Conservation (phyloP, 306 rosid genomes). For the Pueraria montana region DNA sequence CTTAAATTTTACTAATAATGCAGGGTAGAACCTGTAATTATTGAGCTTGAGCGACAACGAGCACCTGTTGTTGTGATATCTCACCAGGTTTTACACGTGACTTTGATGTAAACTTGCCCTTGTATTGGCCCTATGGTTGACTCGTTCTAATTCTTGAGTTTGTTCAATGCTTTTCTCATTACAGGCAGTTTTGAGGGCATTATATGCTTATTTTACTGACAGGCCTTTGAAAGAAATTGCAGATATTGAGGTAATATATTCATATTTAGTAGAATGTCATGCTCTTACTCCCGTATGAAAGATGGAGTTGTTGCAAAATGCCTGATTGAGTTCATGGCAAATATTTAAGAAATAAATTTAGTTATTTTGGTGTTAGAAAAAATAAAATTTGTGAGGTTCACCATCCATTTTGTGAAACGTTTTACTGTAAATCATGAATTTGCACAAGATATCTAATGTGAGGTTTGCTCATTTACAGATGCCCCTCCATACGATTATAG, state of each 20-base stretch:
- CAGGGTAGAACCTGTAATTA: slow-evolving; percentile 99
- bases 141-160: slow-evolving; percentile 31
- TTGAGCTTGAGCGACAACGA: slow-evolving; percentile 97
- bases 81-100: slow-evolving; percentile 77
- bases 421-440: not conserved
- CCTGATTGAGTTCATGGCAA: slow-evolving; percentile 2
- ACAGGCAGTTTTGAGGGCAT: slow-evolving; percentile 97
- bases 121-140: slow-evolving; percentile 1
- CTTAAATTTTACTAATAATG: slow-evolving; percentile 31
- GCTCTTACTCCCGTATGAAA: slow-evolving; percentile 26
- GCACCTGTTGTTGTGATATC: slow-evolving; percentile 97
- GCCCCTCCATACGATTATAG: slow-evolving; percentile 96
- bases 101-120: slow-evolving; percentile 2
- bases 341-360: not conserved
- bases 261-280: slow-evolving; percentile 24
- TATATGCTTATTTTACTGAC: slow-evolving; percentile 95
- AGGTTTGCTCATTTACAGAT: slow-evolving; percentile 65
- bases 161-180: slow-evolving; percentile 40
- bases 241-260: slow-evolving; percentile 80
- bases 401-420: slow-evolving; percentile 21
- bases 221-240: slow-evolving; percentile 96
- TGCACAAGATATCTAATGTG: slow-evolving; percentile 21
- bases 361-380: slow-evolving; percentile 25
- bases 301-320: slow-evolving; percentile 40
- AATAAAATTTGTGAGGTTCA: slow-evolving; percentile 17